Conservation (phyloP, 768 basidiomycete genomes). For the Hericium rajendrae region DNA sequence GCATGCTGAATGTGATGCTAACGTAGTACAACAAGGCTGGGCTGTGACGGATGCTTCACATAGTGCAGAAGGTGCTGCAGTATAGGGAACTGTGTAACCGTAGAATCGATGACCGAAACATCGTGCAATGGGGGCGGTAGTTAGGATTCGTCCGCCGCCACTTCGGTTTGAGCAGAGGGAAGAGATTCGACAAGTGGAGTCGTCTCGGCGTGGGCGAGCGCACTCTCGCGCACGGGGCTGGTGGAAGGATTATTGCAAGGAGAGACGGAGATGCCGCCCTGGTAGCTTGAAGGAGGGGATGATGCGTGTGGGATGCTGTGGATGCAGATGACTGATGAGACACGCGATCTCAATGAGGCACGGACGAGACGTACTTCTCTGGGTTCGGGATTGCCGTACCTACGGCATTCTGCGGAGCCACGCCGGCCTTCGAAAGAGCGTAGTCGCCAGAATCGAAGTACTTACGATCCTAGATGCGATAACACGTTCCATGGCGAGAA, state of each 20-base stretch:
- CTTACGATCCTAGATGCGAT: conserved; percentile 73
- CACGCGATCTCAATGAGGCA: conserved; percentile 7
- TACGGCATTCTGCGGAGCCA: conserved; percentile 76
- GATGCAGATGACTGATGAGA: neutral
- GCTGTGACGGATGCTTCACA: neutral
- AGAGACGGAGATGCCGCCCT: conserved; percentile 15
- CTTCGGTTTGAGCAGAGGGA: too few species aligned
- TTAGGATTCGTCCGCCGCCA: too few species aligned
- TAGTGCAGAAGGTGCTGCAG: neutral
- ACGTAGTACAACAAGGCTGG: neutral
- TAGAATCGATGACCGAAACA: too few species aligned
- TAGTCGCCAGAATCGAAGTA: conserved; percentile 99
- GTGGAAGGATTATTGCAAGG: conserved; percentile 7
- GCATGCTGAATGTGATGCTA: neutral
- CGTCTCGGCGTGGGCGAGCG: conserved; percentile 4
- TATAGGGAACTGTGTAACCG: too few species aligned
- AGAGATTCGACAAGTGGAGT: neutral
- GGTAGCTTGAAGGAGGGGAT: conserved; percentile 43
- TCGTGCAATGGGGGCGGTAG: too few species aligned
- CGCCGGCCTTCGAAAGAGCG: conserved; percentile 91
- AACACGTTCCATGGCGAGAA: neutral
- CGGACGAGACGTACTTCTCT: conserved; percentile 61
- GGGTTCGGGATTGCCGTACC: conserved; percentile 98
- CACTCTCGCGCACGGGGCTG: conserved; percentile 14
- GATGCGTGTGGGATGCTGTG: conserved; percentile 88